Evolutionary conservation across 2,329 filamentous ascomycete species (phyloP).

Genomic region (Reticulascus tulasneorum): DNA sequence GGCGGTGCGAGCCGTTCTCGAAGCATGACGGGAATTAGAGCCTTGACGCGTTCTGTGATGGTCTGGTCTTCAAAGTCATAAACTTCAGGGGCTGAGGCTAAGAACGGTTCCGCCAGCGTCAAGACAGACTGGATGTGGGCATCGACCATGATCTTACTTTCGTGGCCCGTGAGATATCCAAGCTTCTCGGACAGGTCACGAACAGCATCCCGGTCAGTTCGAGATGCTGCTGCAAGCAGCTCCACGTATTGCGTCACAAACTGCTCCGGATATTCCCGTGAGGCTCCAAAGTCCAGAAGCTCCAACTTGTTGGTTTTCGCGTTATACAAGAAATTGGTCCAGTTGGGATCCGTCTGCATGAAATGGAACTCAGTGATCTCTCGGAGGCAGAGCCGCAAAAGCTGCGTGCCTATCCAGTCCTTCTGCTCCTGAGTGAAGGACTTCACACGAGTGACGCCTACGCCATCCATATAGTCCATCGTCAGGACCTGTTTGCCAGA

Average conservation of each 20-base stretch:
- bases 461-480: constrained; percentile 85
- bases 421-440: constrained; percentile 76
- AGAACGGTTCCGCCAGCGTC: constrained; percentile 89
- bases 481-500: constrained; percentile 85
- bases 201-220: constrained; percentile 60
- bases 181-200: constrained; percentile 67
- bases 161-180: constrained; percentile 89
- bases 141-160: constrained; percentile 80
- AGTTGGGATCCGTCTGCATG: constrained; percentile 99
- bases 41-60: constrained; percentile 88
- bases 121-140: constrained; percentile 86
- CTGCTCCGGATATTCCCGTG: constrained; percentile 72
- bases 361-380: constrained; percentile 94
- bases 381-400: constrained; percentile 84
- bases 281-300: constrained; percentile 92
- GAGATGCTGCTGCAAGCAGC: constrained; percentile 75
- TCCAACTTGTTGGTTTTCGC: constrained; percentile 67
- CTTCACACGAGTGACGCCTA: constrained; percentile 76
- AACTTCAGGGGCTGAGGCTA: constrained; percentile 67
- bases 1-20: constrained; percentile 83
- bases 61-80: constrained; percentile 96
- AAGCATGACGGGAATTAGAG: constrained; percentile 89
- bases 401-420: constrained; percentile 95
- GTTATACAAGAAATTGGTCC: constrained; percentile 98
- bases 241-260: constrained; percentile 80